Evolutionary conservation across 345 rosid species (phyloP).

Genomic region (Gossypium rotundifolium): DNA sequence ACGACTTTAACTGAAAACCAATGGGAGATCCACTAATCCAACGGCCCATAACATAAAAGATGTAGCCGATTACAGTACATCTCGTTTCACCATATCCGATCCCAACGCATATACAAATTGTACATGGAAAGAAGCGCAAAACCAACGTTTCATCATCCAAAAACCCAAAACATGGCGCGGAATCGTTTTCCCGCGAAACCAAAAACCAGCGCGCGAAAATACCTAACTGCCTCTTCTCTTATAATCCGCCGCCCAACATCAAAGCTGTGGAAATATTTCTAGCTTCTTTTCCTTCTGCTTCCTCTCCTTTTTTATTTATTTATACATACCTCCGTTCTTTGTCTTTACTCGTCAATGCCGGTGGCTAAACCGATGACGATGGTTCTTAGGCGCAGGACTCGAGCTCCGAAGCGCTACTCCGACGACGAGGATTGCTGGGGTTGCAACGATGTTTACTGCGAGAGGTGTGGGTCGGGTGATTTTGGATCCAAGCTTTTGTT

Average conservation of each 20-base stretch:
- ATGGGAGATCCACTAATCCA: no score
- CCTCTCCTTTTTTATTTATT: no score
- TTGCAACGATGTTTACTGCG: constrained; percentile 41
- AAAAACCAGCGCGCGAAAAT: constrained; percentile 10
- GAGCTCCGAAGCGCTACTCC: constrained; percentile 36
- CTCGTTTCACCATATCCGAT: not conserved
- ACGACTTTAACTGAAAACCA: no score
- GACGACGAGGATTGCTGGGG: constrained; percentile 19
- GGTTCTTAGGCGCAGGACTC: constrained; percentile 41
- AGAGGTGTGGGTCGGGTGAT: constrained; percentile 68
- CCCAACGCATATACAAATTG: not conserved
- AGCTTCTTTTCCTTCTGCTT: not conserved
- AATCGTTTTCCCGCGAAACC: constrained; percentile 10
- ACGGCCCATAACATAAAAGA: not conserved
- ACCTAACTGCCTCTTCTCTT: not conserved
- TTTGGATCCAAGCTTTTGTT: constrained; percentile 56
- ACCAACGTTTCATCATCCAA: not conserved
- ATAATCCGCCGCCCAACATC: not conserved
- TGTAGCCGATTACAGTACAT: not conserved
- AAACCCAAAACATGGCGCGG: constrained; percentile 3
- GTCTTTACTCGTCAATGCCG: not conserved
- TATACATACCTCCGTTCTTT: not conserved
- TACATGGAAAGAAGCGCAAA: not conserved
- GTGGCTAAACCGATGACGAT: not conserved
- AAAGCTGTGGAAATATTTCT: no score